Base-by-base conservation (phyloP, 257 asterid species). In the Rubia yunnanensis region DNA sequence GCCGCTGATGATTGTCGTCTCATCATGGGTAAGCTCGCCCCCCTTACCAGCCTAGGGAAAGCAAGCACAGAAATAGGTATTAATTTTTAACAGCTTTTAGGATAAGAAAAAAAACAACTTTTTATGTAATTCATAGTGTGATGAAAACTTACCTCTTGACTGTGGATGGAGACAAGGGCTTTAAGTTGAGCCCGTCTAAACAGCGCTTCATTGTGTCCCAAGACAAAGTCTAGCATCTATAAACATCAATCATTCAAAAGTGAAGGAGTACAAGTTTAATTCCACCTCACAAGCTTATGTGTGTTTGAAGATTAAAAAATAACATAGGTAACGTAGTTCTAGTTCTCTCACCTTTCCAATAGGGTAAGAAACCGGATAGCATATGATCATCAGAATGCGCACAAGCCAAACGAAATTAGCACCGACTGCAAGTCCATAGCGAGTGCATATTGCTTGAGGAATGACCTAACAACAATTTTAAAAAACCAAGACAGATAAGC, bases 371-470 rank as follows among this genome's bases (percentile, higher is more conserved):
- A 94, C 77, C 22, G 99, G 96, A 72, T 88, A 90, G 83, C 87
- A 83, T 68, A 88, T 18, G 35, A 90, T 60, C 98, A 94, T 87
- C 74, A 94, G 77, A 70, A 90, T n/a, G 14, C 89, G 92, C 63
- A 94, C 98, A 53, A 90, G 95, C 95, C 97, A 94, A 64, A 90
- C 82, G 46, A 94, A 76, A 75, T 88, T 86, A 38, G 98, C 96
- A 63, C 99, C 99, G 24, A 94, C 95, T 23, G 96, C 92, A 76
- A 94, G 98, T 78, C 99, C 99, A 60, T 94, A 94, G 78, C 99
- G 80, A 23, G 98, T 87, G 79, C 99, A 94, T 78, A 90, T 86
- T 32, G 99, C 99, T 90, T 94, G 99, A 74, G 99, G 99, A 72
- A 94, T 90, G 71, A 94, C 98, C 98, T 90, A 82, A 58, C 34